Percentiles rank a stretch among this genome's conserved stretches.
phyloP scores from a whole-genome alignment of 192 early-diverging fungal species.

The Kappamyces sp. region DNA sequence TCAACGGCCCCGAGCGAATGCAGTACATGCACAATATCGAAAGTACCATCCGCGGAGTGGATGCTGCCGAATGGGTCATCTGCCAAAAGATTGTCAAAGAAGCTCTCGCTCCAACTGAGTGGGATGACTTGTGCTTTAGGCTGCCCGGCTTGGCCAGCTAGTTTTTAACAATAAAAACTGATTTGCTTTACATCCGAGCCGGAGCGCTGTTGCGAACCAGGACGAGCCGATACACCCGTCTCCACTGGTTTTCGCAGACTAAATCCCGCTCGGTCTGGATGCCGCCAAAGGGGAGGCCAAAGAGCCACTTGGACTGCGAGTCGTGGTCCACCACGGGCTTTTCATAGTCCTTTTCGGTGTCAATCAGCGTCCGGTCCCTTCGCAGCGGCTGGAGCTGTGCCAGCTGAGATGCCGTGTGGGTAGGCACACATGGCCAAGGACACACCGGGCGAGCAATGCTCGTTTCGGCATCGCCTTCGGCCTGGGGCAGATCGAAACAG shows the following conservation, averaged over 20 bases:
- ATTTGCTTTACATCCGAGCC: too few species aligned
- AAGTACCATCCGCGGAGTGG: too few species aligned
- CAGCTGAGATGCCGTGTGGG: neutral
- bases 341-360: constrained; percentile 15
- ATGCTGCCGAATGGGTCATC: too few species aligned
- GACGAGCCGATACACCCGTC: constrained; percentile 22
- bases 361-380: constrained; percentile 8
- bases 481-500: constrained; percentile 19
- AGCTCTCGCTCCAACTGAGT: too few species aligned
- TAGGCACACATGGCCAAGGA: constrained; percentile 5
- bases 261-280: constrained; percentile 24
- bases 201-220: constrained; percentile 11
- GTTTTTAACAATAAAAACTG: too few species aligned
- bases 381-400: constrained; percentile 8
- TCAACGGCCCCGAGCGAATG: too few species aligned
- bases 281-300: constrained; percentile 24
- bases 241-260: constrained; percentile 26
- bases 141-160: too few species aligned
- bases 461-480: neutral
- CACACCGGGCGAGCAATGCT: neutral
- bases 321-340: constrained; percentile 15
- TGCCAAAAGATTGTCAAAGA: too few species aligned
- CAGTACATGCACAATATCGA: too few species aligned
- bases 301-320: constrained; percentile 11
- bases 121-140: too few species aligned